Conservation (phyloP, 495 filamentous ascomycete genomes). For the Trichoderma erinaceum region DNA sequence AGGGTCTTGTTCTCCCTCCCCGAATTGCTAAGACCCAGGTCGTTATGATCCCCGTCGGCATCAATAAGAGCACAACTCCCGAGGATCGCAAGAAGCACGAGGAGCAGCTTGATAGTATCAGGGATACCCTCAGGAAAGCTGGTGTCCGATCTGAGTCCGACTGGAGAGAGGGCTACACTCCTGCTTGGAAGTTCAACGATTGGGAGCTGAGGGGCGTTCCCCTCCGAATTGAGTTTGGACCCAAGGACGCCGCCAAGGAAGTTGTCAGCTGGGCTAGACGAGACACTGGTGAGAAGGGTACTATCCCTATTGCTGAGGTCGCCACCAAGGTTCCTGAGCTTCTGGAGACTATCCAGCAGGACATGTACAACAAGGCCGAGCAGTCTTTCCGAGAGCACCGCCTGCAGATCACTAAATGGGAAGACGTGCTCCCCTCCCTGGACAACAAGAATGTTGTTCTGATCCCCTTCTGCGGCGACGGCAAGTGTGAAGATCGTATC, state of each 20-base stretch:
- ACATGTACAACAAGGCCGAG: conserved; percentile 80
- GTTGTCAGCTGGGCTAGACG: conserved; percentile 81
- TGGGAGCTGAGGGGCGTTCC: conserved; percentile 95
- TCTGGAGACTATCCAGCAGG: conserved; percentile 80
- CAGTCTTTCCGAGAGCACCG: conserved; percentile 69
- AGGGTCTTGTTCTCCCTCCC: conserved; percentile 86
- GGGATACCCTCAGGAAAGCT: conserved; percentile 54
- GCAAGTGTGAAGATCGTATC: conserved; percentile 85
- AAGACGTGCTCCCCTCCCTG: conserved; percentile 78
- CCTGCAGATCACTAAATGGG: conserved; percentile 76
- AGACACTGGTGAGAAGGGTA: conserved; percentile 75
- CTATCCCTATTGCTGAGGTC: conserved; percentile 66
- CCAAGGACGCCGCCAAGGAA: conserved; percentile 78
- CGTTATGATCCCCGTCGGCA: conserved; percentile 86
- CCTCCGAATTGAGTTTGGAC: conserved; percentile 88
- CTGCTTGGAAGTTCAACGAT: conserved; percentile 96
- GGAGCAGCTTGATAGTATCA: conserved; percentile 63
- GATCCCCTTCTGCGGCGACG: conserved; percentile 75
- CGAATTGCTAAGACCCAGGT: conserved; percentile 77
- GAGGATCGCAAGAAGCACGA: conserved; percentile 69
- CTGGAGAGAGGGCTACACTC: conserved; percentile 77
- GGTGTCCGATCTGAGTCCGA: conserved; percentile 70
- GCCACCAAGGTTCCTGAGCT: conserved; percentile 64
- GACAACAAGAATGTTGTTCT: conserved; percentile 87
- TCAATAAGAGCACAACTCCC: conserved; percentile 75